Evolutionary conservation across 306 rosid genomes (phyloP).

Genomic region (Ammopiptanthus mongolicus): DNA sequence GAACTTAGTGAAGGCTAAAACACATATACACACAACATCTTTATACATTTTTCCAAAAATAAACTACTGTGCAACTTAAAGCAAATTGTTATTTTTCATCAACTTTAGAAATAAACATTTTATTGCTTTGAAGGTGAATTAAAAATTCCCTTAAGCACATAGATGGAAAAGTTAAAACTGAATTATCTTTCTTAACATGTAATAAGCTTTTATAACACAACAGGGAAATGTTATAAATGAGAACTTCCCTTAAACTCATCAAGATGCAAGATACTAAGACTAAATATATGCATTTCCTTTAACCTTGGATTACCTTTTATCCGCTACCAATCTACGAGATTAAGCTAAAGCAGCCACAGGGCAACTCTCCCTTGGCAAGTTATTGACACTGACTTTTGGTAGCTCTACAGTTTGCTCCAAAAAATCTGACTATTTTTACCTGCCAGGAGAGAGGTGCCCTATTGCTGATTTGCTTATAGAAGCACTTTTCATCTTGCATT

Average conservation of each 20-base stretch:
- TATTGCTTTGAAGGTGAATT: not conserved
- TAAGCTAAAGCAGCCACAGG: slow-evolving; percentile 46
- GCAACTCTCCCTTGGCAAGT: slow-evolving; percentile 67
- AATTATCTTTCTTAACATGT: not conserved
- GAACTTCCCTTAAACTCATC: not conserved
- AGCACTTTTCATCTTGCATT: not conserved
- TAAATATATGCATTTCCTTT: slow-evolving; percentile 4
- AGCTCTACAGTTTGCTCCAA: not conserved
- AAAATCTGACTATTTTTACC: not conserved
- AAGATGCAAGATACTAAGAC: not conserved
- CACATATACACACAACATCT: not conserved
- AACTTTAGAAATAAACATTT: not conserved
- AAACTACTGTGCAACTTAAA: not conserved
- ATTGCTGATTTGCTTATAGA: slow-evolving; percentile 32
- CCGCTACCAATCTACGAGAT: not conserved
- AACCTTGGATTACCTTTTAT: not conserved
- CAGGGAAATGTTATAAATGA: not conserved
- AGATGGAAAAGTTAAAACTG: not conserved
- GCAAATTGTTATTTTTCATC: not conserved
- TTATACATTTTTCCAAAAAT: not conserved
- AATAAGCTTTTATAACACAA: not conserved
- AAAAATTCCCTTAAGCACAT: not conserved
- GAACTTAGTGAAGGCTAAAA: not conserved
- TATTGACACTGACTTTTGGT: not conserved
- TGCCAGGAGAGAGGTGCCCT: slow-evolving; percentile 48